A percentile compares a stretch with the other conserved stretches of the same genome.
Evolutionary conservation across 768 basidiomycete species (phyloP).

Genomic region (Cytidiella melzeri): DNA sequence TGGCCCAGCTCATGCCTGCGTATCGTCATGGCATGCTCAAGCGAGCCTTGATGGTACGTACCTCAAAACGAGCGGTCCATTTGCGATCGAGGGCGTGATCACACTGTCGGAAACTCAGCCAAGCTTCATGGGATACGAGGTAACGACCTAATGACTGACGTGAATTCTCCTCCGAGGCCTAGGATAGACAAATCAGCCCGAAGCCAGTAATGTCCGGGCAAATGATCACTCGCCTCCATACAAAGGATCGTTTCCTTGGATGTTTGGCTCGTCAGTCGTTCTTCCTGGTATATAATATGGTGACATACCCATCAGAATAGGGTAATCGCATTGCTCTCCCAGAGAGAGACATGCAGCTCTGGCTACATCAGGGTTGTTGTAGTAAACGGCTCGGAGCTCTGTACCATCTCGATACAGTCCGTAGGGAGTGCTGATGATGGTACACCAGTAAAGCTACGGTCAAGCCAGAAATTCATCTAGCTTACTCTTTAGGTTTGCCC

Average conservation of each 20-base stretch:
- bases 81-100: conserved; percentile 67
- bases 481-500: conserved; percentile 64
- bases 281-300: not conserved
- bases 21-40: not conserved
- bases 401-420: conserved; percentile 77
- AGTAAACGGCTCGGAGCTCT: conserved; percentile 69
- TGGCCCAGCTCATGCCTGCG: conserved; percentile 68
- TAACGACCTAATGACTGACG: conserved; percentile 37
- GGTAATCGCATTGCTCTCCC: conserved; percentile 63
- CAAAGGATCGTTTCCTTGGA: conserved; percentile 67
- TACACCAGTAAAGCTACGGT: too few relatives aligned
- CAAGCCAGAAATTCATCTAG: not conserved
- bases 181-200: not conserved
- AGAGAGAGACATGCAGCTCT: conserved; percentile 62
- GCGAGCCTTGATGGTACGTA: not conserved
- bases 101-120: conserved; percentile 37
- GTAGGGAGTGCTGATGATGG: conserved; percentile 51
- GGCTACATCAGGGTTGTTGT: conserved; percentile 60
- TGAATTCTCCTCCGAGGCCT: conserved; percentile 77
- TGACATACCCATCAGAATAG: conserved; percentile 59
- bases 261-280: not conserved
- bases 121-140: not conserved
- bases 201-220: not conserved
- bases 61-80: conserved; percentile 70
- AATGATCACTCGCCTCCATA: conserved; percentile 55